These are phyloP conservation scores for Rutstroemia sp. DNA, from an alignment of 2,329 filamentous ascomycete genomes.

Conservation along the genomic window DNA sequence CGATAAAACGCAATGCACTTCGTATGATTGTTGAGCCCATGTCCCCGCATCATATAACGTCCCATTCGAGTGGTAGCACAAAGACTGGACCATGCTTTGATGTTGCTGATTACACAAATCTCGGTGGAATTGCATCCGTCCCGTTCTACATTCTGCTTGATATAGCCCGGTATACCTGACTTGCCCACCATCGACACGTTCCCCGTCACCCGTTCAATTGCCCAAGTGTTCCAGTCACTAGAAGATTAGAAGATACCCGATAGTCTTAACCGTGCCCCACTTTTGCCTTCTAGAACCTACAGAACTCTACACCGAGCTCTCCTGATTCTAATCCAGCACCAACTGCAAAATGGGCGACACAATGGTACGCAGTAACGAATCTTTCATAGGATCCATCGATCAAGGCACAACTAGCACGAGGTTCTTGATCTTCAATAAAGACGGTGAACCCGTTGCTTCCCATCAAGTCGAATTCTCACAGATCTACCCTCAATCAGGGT, in stretches of 20 bases:
- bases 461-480: conserved; percentile 73
- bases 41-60: no score
- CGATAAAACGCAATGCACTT: no score
- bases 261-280: background rate
- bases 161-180: background rate
- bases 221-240: background rate
- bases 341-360: conserved; percentile 11
- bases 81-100: no score
- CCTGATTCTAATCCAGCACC: background rate
- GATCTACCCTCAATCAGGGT: conserved; percentile 69
- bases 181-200: background rate
- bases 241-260: background rate
- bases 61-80: no score
- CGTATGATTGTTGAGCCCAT: no score
- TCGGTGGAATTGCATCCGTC: conserved; percentile 1
- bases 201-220: background rate
- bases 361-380: conserved; percentile 3
- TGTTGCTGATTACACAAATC: background rate
- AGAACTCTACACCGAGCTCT: background rate
- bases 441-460: conserved; percentile 60
- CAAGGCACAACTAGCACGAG: conserved; percentile 73
- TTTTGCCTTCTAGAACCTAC: background rate
- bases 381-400: conserved; percentile 70
- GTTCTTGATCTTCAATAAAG: conserved; percentile 69
- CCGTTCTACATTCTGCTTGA: background rate